Percentiles rank a stretch among this genome's conserved stretches.
phyloP scores from a whole-genome alignment of 192 early-diverging fungal species.

The Geosiphon pyriformis region DNA sequence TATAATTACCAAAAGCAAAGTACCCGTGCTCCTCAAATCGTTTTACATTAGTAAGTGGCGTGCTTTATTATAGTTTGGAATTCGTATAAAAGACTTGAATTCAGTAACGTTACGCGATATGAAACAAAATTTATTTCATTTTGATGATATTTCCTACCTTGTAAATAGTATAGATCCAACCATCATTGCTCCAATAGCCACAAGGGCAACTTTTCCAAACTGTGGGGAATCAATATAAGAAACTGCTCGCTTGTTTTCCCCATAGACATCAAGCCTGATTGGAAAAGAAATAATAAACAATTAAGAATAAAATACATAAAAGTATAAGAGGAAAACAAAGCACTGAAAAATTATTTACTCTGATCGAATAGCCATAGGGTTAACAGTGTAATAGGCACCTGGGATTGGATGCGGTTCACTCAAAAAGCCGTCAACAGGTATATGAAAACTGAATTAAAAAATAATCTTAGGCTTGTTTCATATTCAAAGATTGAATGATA shows the following conservation, averaged over 20 bases:
- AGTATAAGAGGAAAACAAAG: neutral
- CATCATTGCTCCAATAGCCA: slow-evolving; percentile 79
- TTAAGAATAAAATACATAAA: neutral
- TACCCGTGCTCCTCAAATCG: slow-evolving; percentile 77
- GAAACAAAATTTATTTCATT: too few species aligned
- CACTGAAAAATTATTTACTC: slow-evolving; percentile 17
- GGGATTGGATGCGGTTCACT: slow-evolving; percentile 45
- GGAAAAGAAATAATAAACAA: neutral
- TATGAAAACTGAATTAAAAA: slow-evolving; percentile 51
- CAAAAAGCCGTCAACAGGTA: slow-evolving; percentile 64
- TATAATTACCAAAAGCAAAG: slow-evolving; percentile 63
- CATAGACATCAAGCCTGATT: slow-evolving; percentile 65
- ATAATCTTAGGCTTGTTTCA: neutral
- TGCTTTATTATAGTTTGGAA: neutral
- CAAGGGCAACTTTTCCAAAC: slow-evolving; percentile 67
- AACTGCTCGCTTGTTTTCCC: slow-evolving; percentile 68
- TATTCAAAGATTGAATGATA: too few species aligned
- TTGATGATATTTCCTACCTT: slow-evolving; percentile 29
- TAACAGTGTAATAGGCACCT: slow-evolving; percentile 77
- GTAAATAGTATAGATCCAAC: slow-evolving; percentile 73
- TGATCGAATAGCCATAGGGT: slow-evolving; percentile 75
- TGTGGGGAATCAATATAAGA: slow-evolving; percentile 55
- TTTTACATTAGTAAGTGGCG: slow-evolving; percentile 34
- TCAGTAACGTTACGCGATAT: neutral
- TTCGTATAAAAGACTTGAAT: neutral